These are phyloP conservation scores for Papiliotrema fonsecae DNA, from an alignment of 1,284 basidiomycete species.

Conservation along the genomic window DNA sequence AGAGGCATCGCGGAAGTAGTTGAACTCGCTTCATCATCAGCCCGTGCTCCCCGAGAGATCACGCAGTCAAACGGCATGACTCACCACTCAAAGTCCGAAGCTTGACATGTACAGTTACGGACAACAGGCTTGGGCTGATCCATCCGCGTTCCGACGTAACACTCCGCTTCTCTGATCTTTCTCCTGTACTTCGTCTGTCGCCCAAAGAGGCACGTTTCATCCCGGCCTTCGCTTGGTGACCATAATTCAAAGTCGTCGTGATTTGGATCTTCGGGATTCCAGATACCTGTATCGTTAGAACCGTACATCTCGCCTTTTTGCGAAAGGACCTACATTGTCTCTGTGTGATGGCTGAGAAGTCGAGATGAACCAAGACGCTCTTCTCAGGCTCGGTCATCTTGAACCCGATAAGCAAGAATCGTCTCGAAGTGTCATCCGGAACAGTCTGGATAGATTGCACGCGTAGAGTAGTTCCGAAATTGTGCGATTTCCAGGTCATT, in stretches of 20 bases:
- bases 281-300: too few relatives aligned
- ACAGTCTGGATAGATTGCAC: slow-evolving; percentile 80
- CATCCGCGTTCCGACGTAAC: slow-evolving; percentile 68
- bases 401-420: slow-evolving; percentile 80
- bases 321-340: slow-evolving; percentile 67
- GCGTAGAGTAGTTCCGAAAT: slow-evolving; percentile 73
- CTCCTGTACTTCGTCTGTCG: slow-evolving; percentile 83
- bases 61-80: too few relatives aligned
- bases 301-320: too few relatives aligned
- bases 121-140: slow-evolving; percentile 57
- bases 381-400: slow-evolving; percentile 53
- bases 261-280: slow-evolving; percentile 62
- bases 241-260: slow-evolving; percentile 91
- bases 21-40: slow-evolving; percentile 72
- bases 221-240: slow-evolving; percentile 80
- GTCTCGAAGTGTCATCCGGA: slow-evolving; percentile 81
- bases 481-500: slow-evolving; percentile 77
- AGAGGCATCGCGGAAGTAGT: slow-evolving; percentile 63
- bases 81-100: slow-evolving; percentile 86
- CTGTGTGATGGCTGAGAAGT: slow-evolving; percentile 74
- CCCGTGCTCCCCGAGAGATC: not conserved
- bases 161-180: slow-evolving; percentile 70
- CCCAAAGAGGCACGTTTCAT: slow-evolving; percentile 77
- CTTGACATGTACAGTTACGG: slow-evolving; percentile 66
- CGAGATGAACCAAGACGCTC: slow-evolving; percentile 75